These are phyloP conservation scores for Erodium maritimum DNA, from an alignment of 345 rosid species.

Conservation along the genomic window DNA sequence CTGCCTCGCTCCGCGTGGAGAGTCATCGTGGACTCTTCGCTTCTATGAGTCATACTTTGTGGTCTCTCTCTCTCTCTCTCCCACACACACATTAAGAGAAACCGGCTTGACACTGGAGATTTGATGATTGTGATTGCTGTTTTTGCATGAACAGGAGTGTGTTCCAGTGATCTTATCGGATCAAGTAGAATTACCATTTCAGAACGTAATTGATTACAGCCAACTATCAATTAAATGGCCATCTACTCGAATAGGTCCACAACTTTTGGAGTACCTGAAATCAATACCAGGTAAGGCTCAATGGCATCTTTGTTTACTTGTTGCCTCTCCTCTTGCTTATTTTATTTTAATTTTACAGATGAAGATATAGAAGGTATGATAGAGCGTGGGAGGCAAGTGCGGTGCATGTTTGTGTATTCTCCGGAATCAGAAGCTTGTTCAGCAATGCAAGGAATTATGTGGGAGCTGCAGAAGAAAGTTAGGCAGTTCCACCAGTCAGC, in stretches of 20 bases:
- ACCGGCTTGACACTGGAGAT: too few species aligned
- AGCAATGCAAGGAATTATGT: constrained; percentile 65
- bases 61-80: constrained; percentile 43
- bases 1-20: constrained; percentile 96
- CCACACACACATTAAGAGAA: too few species aligned
- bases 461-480: constrained; percentile 93
- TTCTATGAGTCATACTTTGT: constrained; percentile 90
- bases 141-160: constrained; percentile 52
- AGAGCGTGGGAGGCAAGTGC: constrained; percentile 47
- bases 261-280: constrained; percentile 71
- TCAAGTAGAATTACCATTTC: constrained; percentile 81
- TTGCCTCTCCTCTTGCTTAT: background rate
- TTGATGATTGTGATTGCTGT: too few species aligned
- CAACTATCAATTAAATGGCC: constrained; percentile 94
- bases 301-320: too few species aligned
- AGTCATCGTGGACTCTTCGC: constrained; percentile 97
- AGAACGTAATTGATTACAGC: constrained; percentile 71
- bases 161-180: constrained; percentile 91
- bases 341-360: constrained; percentile 22
- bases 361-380: constrained; percentile 54
- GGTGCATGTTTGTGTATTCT: constrained; percentile 78
- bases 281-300: constrained; percentile 59
- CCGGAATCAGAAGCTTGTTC: constrained; percentile 59
- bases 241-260: constrained; percentile 56
- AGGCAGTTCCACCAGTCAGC: constrained; percentile 82